Conservation (phyloP, 2,329 filamentous ascomycete genomes). For the Aschersonia sp. region DNA sequence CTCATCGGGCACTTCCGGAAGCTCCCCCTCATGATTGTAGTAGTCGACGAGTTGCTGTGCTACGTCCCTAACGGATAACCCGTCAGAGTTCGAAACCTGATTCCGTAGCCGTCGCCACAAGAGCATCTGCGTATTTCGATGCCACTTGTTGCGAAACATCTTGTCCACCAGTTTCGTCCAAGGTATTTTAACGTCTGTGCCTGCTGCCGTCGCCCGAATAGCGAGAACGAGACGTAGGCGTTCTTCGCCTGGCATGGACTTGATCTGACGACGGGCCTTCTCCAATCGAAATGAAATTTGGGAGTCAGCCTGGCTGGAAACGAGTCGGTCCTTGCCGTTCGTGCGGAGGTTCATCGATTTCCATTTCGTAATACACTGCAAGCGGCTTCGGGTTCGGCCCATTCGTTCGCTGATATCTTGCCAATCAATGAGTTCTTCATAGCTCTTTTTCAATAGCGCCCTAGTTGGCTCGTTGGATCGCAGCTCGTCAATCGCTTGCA, state of each 20-base stretch:
- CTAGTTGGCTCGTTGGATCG: constrained; percentile 17
- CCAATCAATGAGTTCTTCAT: constrained; percentile 50
- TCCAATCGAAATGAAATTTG: constrained; percentile 26
- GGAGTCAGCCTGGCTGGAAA: constrained; percentile 16
- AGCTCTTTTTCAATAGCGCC: constrained; percentile 20
- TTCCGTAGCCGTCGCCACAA: constrained; percentile 24
- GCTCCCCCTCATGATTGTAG: constrained; percentile 17
- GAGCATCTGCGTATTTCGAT: constrained; percentile 20
- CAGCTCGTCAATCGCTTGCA: constrained; percentile 30
- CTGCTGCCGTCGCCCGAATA: constrained; percentile 25
- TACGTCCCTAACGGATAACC: constrained; percentile 18
- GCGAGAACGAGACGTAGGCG: constrained; percentile 28
- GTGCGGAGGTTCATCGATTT: constrained; percentile 26
- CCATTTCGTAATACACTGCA: constrained; percentile 59
- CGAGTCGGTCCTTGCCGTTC: constrained; percentile 17
- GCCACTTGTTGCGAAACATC: constrained; percentile 23
- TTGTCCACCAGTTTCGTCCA: constrained; percentile 32
- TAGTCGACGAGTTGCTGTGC: constrained; percentile 19
- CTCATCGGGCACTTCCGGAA: constrained; percentile 17
- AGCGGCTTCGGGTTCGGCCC: constrained; percentile 43
- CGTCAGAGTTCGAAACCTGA: constrained; percentile 15
- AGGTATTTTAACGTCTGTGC: constrained; percentile 30
- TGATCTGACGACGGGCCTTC: constrained; percentile 26
- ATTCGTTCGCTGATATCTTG: constrained; percentile 46
- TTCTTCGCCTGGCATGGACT: constrained; percentile 26